Evolutionary conservation across 768 basidiomycete species (phyloP), one percentile per base, ranked within the genome.

Genomic region (Jaapia argillacea): DNA sequence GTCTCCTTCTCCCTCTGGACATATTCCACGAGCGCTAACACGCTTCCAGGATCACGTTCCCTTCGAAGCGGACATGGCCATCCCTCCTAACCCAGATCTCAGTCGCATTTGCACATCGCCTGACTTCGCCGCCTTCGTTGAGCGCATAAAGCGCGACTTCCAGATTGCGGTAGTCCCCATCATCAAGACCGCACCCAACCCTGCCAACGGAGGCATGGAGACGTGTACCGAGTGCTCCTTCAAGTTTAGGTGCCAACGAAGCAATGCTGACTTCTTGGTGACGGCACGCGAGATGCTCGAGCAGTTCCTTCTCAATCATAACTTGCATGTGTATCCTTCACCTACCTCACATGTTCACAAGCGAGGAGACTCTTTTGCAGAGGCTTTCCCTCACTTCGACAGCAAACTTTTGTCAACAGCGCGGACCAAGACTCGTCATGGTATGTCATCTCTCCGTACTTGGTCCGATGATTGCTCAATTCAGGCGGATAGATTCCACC

Each of bases 351-450:
- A 84, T 44, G 75, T 75, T 2, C 88, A 87, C 59, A 90, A 83
- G 62, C 74, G 90, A 37, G 85, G 84, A 5, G 93, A 97, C 56
- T 90, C 91, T 1, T 93, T 94, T 56, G 84, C 91, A 25, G 91
- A 94, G 57, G 88, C 92, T 2, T 93, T 94, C 72, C 87, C 91
- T 21, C 91, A 94, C 61, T 94, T 96, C 60, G 90, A 96, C 58
- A 90, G 88, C 66, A 96, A 92, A 62, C 79, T 96, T 1, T 70
- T 96, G 39, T 82, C 91, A 13, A 82, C 85, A 18, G 77, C 83
- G 6, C 72, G 79, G 53, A 75, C 79, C 40, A 75, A 77, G 46
- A 84, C 85, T 56, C 58, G 66, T 42, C 68, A 70, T 62, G 72
- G 71, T 71, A 51, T 48, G 66, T 58, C 13, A 12, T 41, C 16